Base-by-base conservation (phyloP, 2,329 filamentous ascomycete species). In the Aureobasidium leucospermi region DNA sequence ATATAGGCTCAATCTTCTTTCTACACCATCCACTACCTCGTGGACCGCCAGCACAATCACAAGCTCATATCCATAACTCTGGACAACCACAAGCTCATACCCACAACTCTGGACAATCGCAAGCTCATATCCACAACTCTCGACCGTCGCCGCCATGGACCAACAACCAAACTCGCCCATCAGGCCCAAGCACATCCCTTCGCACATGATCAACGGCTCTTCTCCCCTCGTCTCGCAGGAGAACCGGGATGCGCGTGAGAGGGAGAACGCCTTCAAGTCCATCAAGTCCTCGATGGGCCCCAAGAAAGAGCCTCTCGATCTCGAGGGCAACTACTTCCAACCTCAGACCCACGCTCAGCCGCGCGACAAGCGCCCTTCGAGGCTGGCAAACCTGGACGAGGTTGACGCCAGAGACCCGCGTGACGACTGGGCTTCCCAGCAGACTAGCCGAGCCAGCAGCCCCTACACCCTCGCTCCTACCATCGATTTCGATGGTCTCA, bases 211-310 rank as follows among this genome's bases (percentile, higher is more conserved):
- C 51, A 84, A 85, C 68, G 82, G 81, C 56, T 57, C 51, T n/a
- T 79, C 81, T 48, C 76, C 83, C 36, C 75, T 81, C 48, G 69
- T 72, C 34, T 73, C 76, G 10, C 74, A 75, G 15, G 74, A 79
- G 67, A 75, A 75, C 45, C 75, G 78, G 62, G 75, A 78, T 63
- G 69, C 69, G 57, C 72, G 72, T 65, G 83, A 85, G 67, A 74
- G 82, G 34, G 81, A 85, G 57, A 80, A 73, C 59, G 76, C 85
- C 58, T 81, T 79, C 65, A 77, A 81, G 16, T 81, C 83, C 28
- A 86, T 86, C 61, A 74, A 80, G 64, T 78, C 78, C 6, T 85
- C 82, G 13, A 83, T 83, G 69, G 74, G 75, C 34, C 75, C 73
- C 23, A 73, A 74, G 29, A 75, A 75, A 63, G 73, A 76, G 57